Evolutionary conservation across 345 rosid genomes (phyloP).

Genomic region (Balakata baccata): DNA sequence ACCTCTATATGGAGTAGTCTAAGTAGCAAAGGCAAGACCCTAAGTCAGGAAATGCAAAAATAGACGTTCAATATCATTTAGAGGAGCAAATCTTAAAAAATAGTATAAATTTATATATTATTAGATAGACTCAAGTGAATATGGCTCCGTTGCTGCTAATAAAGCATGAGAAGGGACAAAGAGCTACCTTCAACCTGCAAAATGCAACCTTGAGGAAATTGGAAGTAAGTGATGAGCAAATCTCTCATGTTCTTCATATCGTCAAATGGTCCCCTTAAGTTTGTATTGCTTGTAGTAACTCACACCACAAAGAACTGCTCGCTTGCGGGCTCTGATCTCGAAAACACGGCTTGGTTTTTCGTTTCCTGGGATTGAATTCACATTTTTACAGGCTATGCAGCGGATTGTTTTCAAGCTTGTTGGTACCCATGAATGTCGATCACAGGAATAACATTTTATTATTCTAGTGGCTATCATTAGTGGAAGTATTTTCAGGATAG

Average conservation of each 20-base stretch:
- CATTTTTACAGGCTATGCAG: neutral
- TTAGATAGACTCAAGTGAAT: too few species aligned
- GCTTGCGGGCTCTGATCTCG: neutral
- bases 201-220: neutral
- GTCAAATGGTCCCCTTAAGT: slow-evolving; percentile 4
- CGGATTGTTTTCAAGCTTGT: neutral
- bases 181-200: slow-evolving; percentile 2
- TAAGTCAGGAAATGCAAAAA: too few species aligned
- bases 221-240: neutral
- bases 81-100: too few species aligned
- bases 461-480: neutral
- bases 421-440: neutral
- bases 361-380: neutral
- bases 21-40: too few species aligned
- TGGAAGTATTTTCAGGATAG: neutral
- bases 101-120: too few species aligned
- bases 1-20: too few species aligned
- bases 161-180: neutral
- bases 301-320: slow-evolving; percentile 9
- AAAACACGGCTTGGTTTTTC: neutral
- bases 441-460: neutral
- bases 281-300: slow-evolving; percentile 1
- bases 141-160: too few species aligned
- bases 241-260: slow-evolving; percentile 10
- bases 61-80: too few species aligned